phyloP scores from a whole-genome alignment of 1,284 basidiomycete species.

The Rhodofomes roseus region DNA sequence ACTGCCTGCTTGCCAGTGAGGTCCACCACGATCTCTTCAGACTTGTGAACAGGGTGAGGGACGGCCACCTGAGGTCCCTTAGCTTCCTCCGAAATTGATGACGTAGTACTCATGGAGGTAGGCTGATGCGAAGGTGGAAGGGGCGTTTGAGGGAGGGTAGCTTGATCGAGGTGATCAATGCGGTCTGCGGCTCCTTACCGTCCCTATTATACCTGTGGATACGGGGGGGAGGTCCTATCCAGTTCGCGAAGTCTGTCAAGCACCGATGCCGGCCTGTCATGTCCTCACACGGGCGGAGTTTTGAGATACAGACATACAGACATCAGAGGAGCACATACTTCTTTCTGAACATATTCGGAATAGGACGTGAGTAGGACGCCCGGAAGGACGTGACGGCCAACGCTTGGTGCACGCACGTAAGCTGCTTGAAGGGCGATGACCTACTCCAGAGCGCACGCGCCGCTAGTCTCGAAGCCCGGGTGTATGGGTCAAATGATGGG shows the following conservation, averaged over 20 bases:
- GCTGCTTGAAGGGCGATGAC: background rate
- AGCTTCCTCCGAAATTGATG: background rate
- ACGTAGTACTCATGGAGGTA: background rate
- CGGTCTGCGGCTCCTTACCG: background rate
- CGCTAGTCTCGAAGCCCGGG: background rate
- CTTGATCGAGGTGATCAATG: conserved; percentile 2
- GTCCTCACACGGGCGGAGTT: background rate
- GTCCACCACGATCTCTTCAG: conserved; percentile 5
- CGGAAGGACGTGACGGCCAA: background rate
- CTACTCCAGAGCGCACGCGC: background rate
- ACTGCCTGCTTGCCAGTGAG: conserved; percentile 1
- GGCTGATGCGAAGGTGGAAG: background rate
- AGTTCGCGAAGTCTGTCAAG: background rate
- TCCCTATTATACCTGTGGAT: background rate
- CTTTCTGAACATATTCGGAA: background rate
- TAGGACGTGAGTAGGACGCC: background rate
- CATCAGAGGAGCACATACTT: background rate
- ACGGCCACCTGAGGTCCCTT: background rate
- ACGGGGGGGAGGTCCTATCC: background rate
- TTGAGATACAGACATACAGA: background rate
- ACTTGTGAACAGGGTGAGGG: conserved; percentile 6
- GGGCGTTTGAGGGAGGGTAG: background rate
- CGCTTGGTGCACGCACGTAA: background rate
- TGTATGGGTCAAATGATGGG: background rate
- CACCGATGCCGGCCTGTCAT: background rate